A percentile compares a stretch with the other conserved stretches of the same genome.
phyloP scores from a whole-genome alignment of 2,329 filamentous ascomycete genomes.

The Beauveria medogensis region DNA sequence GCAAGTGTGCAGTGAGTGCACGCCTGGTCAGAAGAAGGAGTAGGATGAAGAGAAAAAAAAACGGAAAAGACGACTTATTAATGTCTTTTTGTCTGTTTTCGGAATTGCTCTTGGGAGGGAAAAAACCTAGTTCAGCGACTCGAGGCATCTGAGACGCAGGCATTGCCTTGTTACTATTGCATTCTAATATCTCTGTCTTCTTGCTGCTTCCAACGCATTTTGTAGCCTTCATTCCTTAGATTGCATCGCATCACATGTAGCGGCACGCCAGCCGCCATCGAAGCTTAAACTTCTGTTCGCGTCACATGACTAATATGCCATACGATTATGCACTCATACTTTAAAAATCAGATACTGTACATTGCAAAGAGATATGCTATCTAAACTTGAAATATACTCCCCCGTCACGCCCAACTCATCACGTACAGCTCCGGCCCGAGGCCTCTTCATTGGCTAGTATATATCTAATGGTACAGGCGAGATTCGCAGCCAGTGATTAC shows the following conservation, averaged over 20 bases:
- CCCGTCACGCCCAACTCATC: background rate
- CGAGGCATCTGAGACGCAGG: background rate
- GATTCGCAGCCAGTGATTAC: constrained; percentile 6
- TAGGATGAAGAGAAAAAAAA: background rate
- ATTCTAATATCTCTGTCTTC: background rate
- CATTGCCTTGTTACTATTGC: background rate
- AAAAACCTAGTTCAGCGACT: background rate
- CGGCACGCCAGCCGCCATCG: background rate
- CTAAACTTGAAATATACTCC: background rate
- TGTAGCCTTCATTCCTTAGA: background rate
- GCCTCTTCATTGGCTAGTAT: background rate
- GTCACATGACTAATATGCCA: background rate
- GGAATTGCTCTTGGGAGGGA: background rate
- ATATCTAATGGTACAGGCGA: constrained; percentile 15
- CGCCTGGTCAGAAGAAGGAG: constrained; percentile 5
- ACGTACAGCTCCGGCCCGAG: background rate
- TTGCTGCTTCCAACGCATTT: background rate
- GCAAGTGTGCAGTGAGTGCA: constrained; percentile 27
- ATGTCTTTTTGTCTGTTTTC: background rate
- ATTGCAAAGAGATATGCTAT: constrained; percentile 5
- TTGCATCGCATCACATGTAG: background rate
- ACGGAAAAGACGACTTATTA: background rate
- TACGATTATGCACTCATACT: background rate
- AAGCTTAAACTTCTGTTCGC: background rate
- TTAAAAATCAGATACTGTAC: background rate